These are phyloP conservation scores for Candida rishiriensis DNA, from an alignment of 805 yeast species.

Conservation along the genomic window DNA sequence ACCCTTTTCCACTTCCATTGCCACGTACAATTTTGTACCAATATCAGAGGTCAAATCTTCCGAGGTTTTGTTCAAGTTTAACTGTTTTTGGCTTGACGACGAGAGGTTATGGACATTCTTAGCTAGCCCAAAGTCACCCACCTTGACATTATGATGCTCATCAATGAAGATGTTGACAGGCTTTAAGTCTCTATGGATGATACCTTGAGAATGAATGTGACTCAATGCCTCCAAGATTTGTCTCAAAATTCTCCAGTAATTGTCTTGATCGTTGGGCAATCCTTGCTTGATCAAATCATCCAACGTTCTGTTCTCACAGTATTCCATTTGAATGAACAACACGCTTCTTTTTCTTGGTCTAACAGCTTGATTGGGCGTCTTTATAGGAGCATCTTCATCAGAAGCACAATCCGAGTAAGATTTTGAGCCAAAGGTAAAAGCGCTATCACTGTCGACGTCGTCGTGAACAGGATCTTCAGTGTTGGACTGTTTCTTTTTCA, in stretches of 20 bases:
- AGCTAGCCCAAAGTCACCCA: slow-evolving; percentile 97
- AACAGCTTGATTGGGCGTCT: slow-evolving; percentile 6
- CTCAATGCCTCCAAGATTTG: slow-evolving; percentile 86
- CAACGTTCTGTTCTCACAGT: slow-evolving; percentile 91
- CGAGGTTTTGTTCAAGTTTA: slow-evolving; percentile 26
- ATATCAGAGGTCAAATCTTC: slow-evolving; percentile 89
- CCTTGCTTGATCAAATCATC: slow-evolving; percentile 78
- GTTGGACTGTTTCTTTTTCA: neutral
- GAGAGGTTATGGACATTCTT: slow-evolving; percentile 67
- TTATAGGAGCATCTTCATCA: slow-evolving; percentile 1
- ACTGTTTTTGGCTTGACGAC: slow-evolving; percentile 7
- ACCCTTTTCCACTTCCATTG: slow-evolving; percentile 78
- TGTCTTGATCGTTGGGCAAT: slow-evolving; percentile 62
- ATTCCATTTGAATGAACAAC: slow-evolving; percentile 95
- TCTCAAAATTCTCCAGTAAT: slow-evolving; percentile 85
- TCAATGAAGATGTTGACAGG: slow-evolving; percentile 96
- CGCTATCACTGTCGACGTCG: slow-evolving; percentile 11
- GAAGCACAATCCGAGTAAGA: slow-evolving; percentile 1
- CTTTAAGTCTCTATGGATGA: slow-evolving; percentile 91
- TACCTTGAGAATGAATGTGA: slow-evolving; percentile 90
- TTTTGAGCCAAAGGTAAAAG: slow-evolving; percentile 24
- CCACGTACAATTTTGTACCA: slow-evolving; percentile 92
- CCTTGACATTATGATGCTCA: slow-evolving; percentile 79
- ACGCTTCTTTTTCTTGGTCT: slow-evolving; percentile 50
- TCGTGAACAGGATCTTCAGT: slow-evolving; percentile 14